These are phyloP conservation scores for Populus tremula DNA, from an alignment of 345 rosid species.

Conservation along the genomic window DNA sequence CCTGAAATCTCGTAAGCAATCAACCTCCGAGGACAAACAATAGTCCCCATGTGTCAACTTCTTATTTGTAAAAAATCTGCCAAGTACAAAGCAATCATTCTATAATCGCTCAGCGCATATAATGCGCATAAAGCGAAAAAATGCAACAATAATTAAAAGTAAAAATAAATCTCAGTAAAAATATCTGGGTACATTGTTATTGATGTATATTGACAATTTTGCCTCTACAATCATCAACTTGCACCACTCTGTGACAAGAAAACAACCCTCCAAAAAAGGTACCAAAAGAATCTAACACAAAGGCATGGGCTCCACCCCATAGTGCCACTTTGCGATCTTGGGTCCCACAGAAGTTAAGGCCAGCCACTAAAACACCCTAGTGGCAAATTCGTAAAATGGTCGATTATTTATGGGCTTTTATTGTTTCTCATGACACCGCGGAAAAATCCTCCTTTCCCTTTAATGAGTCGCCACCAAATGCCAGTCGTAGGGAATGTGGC, in stretches of 20 bases:
- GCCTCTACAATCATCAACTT: slow-evolving; percentile 5
- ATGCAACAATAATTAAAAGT: background rate
- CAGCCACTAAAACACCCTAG: background rate
- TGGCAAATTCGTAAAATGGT: slow-evolving; percentile 9
- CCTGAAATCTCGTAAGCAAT: too few species aligned
- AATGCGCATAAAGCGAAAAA: background rate
- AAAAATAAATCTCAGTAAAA: background rate
- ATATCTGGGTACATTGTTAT: background rate
- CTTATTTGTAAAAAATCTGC: background rate
- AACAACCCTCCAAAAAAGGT: background rate
- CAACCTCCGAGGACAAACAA: too few species aligned
- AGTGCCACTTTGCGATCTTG: background rate
- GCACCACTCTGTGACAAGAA: background rate
- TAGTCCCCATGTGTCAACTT: background rate
- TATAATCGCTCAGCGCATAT: too few species aligned
- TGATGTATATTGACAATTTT: slow-evolving; percentile 9
- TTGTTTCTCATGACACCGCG: background rate
- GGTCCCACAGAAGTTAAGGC: slow-evolving; percentile 1
- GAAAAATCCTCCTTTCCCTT: slow-evolving; percentile 9
- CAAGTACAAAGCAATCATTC: background rate
- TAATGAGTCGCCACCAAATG: background rate
- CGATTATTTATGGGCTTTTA: background rate
- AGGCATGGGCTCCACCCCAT: slow-evolving; percentile 33
- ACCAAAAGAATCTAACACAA: slow-evolving; percentile 7
- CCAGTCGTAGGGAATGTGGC: background rate